Base-by-base conservation (phyloP, 805 yeast genomes). In the Starmerella bombicola region DNA sequence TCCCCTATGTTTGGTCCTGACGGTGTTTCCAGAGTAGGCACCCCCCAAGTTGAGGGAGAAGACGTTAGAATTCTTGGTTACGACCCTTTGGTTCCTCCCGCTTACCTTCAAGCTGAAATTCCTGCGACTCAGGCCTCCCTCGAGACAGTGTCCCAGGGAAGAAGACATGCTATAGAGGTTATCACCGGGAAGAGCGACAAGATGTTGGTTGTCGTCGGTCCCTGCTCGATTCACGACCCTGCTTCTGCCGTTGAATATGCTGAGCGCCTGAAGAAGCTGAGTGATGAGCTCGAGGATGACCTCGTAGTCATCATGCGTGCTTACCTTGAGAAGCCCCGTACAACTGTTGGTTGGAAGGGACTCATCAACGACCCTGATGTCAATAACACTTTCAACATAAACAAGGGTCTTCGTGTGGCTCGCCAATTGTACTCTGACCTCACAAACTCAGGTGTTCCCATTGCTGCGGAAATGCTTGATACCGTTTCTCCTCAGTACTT, bases 271-370 rank as follows among this genome's bases (percentile, higher is more conserved):
- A 73, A 74, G 60, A 66, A 66, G 45, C 65, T 83, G 42, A 67
- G 84, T 28, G 80, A 76, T 28, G 82, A 81, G 61, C 71, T 82
- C 48, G 62, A 75, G 47, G 74, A 69, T 40, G 97, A 88, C 51
- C 69, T 88, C 42, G 80, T 78, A 41, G 73, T 88, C 44, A 73
- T 88, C 49, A 88, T 88, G 98, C 80, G 98, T 68, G 97, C 97
- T 5, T 88, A 88, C 71, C 71, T 88, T 53, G 98, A 88, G 67
- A 88, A 88, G 66, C 98, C 98, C 56, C 80, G 98, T 70, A 88
- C 98, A 49, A 88, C 97, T 19, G 97, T 88, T 41, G 98, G 98
- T 50, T 88, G 98, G 98, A 88, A 88, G 66, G 98, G 98, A 55
- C 70, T 88, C 56, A 85, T 88, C 60, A 88, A 88, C 63, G 98